Conservation (phyloP, 352 stramenopile species). For the Phytophthora capsici region DNA sequence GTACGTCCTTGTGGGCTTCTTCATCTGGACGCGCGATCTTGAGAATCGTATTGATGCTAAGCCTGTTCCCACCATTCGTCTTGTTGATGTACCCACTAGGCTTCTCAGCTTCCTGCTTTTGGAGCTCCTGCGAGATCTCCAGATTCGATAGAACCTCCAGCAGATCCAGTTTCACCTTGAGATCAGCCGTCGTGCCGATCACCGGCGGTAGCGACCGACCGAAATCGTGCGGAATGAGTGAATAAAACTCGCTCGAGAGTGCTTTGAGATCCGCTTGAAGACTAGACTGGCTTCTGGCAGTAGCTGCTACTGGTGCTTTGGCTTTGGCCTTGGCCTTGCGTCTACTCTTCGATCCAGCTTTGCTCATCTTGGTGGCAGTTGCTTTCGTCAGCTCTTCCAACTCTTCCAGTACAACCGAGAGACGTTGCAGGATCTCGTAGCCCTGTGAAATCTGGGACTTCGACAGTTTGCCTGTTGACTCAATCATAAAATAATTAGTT, state of each 20-base stretch:
- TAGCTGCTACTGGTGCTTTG: constrained; percentile 24
- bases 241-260: constrained; percentile 74
- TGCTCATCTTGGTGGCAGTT: constrained; percentile 13
- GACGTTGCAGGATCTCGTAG: constrained; percentile 58
- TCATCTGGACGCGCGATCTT: constrained; percentile 54
- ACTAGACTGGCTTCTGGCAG: constrained; percentile 24
- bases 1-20: constrained; percentile 44
- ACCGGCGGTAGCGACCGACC: constrained; percentile 55
- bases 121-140: constrained; percentile 67
- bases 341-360: constrained; percentile 28
- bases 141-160: constrained; percentile 66
- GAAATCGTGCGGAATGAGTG: constrained; percentile 75
- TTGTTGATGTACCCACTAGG: constrained; percentile 49
- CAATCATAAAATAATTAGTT: not conserved
- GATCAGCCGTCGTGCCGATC: constrained; percentile 57
- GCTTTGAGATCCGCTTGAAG: constrained; percentile 50
- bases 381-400: constrained; percentile 40
- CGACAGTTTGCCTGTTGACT: constrained; percentile 44
- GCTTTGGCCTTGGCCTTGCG: constrained; percentile 36
- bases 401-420: constrained; percentile 50
- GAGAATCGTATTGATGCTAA: constrained; percentile 60
- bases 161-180: constrained; percentile 69
- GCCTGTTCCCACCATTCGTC: constrained; percentile 52
- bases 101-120: constrained; percentile 42
- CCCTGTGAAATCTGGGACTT: constrained; percentile 70